These are phyloP conservation scores for Ceratobasidium sp. DNA, from an alignment of 1,284 basidiomycete species.

Conservation along the genomic window DNA sequence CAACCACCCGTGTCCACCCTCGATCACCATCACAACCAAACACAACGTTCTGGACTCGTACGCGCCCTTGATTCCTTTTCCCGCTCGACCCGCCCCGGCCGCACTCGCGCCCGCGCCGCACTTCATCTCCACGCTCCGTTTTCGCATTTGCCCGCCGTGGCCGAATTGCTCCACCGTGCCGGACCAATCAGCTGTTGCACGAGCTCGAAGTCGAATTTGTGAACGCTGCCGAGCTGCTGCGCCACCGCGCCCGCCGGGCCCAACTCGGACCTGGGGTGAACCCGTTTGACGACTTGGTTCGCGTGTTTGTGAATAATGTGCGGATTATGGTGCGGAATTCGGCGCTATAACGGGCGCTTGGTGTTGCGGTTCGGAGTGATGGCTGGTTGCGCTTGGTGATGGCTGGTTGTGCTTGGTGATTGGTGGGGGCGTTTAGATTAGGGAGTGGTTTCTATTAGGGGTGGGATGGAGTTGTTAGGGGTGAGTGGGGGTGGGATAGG, in stretches of 20 bases:
- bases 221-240: slow-evolving; percentile 54
- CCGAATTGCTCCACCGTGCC: background rate
- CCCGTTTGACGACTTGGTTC: slow-evolving; percentile 54
- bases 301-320: slow-evolving; percentile 56
- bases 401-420: no score
- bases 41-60: background rate
- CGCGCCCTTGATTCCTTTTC: background rate
- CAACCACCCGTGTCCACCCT: slow-evolving; percentile 33
- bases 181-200: slow-evolving; percentile 47
- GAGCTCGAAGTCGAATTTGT: slow-evolving; percentile 64
- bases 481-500: no score
- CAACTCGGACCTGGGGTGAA: slow-evolving; percentile 49
- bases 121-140: slow-evolving; percentile 10
- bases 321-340: slow-evolving; percentile 53
- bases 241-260: slow-evolving; percentile 46
- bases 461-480: no score
- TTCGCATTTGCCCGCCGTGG: background rate
- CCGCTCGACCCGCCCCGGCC: background rate
- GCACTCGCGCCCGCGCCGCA: slow-evolving; percentile 33
- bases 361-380: background rate
- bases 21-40: slow-evolving; percentile 6
- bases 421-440: no score
- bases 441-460: no score
- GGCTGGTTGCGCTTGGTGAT: no score
- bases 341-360: background rate